A percentile compares a stretch with the other conserved stretches of the same genome.
These are phyloP conservation scores for Botryotinia convoluta DNA, from an alignment of 2,329 filamentous ascomycete species.

Conservation along the genomic window DNA sequence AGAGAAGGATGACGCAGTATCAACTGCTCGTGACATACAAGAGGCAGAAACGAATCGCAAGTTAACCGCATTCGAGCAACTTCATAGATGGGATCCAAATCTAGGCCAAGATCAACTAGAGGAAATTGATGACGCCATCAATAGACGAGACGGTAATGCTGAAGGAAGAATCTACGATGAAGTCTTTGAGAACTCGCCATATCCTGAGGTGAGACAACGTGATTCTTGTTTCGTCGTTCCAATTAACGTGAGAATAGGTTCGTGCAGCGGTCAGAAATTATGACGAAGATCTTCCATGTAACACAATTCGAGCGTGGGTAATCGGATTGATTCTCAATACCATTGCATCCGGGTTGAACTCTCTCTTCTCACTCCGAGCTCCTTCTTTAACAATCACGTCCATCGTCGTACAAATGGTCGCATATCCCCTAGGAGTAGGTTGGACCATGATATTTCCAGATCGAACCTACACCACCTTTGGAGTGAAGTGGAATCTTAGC, in stretches of 20 bases:
- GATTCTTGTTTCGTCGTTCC: neutral
- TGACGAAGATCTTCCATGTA: conserved; percentile 63
- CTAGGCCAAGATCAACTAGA: conserved; percentile 22
- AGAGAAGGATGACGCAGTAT: conserved; percentile 17
- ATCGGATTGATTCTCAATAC: conserved; percentile 40
- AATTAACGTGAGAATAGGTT: conserved; percentile 18
- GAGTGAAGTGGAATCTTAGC: conserved; percentile 45
- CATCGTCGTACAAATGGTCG: conserved; percentile 34
- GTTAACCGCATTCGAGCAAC: conserved; percentile 22
- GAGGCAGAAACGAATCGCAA: conserved; percentile 25
- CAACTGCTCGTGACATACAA: conserved; percentile 18
- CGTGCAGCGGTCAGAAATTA: conserved; percentile 38
- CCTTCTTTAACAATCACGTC: conserved; percentile 44
- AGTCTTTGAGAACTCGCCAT: conserved; percentile 28
- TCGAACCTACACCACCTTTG: conserved; percentile 41
- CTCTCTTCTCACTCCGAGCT: conserved; percentile 35
- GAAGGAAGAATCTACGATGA: conserved; percentile 23
- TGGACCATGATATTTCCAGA: conserved; percentile 30
- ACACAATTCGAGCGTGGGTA: conserved; percentile 62
- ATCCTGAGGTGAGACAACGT: conserved; percentile 19
- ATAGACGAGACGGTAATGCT: conserved; percentile 20
- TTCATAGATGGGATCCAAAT: conserved; percentile 27
- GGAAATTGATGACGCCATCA: conserved; percentile 26
- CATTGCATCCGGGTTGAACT: conserved; percentile 32
- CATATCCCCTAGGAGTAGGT: conserved; percentile 51